Conservation (phyloP, 306 rosid species). For the Quercus dentata region DNA sequence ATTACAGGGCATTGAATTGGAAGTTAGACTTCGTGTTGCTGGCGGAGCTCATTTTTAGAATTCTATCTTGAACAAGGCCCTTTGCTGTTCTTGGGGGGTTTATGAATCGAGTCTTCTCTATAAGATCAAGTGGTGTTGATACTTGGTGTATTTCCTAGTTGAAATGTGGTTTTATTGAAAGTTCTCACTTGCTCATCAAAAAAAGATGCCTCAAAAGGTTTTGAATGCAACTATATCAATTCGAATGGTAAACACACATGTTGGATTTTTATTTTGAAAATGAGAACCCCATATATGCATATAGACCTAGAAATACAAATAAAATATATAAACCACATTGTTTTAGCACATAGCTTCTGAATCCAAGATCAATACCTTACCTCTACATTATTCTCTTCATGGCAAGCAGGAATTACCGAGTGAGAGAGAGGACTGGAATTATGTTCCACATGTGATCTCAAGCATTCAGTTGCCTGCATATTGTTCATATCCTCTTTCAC, state of each 20-base stretch:
- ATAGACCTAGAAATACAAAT: background rate
- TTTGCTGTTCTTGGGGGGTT: no score
- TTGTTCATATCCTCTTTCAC: constrained; percentile 28
- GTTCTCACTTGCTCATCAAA: no score
- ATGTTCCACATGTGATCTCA: constrained; percentile 25
- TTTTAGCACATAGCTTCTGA: background rate
- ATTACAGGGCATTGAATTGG: no score
- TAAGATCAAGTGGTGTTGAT: no score
- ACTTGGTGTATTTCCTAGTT: no score
- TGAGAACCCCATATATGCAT: background rate
- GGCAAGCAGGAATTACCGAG: constrained; percentile 12
- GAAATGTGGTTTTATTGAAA: no score
- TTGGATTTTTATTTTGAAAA: background rate
- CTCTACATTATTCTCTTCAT: constrained; percentile 28
- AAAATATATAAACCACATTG: background rate
- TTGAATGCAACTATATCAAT: background rate
- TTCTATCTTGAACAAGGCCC: no score
- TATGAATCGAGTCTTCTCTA: no score
- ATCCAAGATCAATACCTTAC: constrained; percentile 14
- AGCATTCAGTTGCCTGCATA: constrained; percentile 22
- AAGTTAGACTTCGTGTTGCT: no score
- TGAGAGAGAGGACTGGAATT: constrained; percentile 28
- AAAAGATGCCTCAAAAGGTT: background rate
- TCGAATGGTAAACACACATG: background rate
- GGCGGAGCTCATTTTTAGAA: no score